Evolutionary conservation across 345 rosid species (phyloP), one percentile per base, ranked within the genome.

Genomic region (Excoecaria cochinchinensis): DNA sequence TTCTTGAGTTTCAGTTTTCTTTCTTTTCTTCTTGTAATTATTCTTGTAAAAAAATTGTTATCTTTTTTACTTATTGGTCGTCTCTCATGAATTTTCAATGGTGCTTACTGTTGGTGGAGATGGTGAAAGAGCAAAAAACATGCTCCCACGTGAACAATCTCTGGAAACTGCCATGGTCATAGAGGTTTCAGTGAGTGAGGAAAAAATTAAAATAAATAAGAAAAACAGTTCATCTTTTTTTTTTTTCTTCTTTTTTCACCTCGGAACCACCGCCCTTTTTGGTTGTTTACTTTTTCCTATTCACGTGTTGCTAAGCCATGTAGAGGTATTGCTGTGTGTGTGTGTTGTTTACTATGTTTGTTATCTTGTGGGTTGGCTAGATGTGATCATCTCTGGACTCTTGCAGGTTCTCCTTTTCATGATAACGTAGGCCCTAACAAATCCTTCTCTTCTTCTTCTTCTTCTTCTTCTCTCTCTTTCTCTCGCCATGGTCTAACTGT

Each of bases 251-350:
- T 71, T 64, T 5, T 6, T 68, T 62, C 51, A 47, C 89, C 88
- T 90, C 70, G 91, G 82, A 82, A 86, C 83, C 91, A 89, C 73
- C 91, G 88, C 91, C 87, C 64, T 19, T 58, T 82, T 78, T 81
- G 70, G 72, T 74, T 76, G 75, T 70, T 65, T 39, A 47, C 67
- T 40, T 73, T 75, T 79, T n/a, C 74, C 74, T 71, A 79, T 87
- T 90, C 92, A 90, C 95, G 89, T 90, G 92, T 84, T 84, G 86
- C 82, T 82, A 77, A 75, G 84, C 76, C 79, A 84, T 79, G 77
- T 75, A 78, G 82, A 74, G 76, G 77, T 15, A 17, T 61, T 40
- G 52, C 52, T 57, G 82, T 69, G 39, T 63, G 80, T 72, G n/a
- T n/a, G 31, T 31, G 39, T 85, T 47, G 69, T 70, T 89, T 89